Conservation (phyloP, 1,139 yeast species). For the Yamadazyma taylorii region DNA sequence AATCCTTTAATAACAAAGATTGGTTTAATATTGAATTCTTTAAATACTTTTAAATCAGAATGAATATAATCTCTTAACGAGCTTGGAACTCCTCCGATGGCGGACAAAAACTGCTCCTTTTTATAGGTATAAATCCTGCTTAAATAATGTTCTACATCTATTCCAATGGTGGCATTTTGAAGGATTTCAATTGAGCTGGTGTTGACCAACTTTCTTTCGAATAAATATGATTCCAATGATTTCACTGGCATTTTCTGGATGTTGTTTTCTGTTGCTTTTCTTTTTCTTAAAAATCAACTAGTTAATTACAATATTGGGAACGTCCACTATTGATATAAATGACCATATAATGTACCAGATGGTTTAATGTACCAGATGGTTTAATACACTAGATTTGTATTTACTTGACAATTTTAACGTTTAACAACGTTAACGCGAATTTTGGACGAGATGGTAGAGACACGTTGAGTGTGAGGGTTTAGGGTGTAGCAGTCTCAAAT, state of each 20-base stretch:
- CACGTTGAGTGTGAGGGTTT: not conserved
- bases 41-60: slow-evolving; percentile 61
- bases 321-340: too few relatives aligned
- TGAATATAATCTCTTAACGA: slow-evolving; percentile 59
- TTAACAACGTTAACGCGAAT: not conserved
- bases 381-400: not conserved
- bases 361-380: too few relatives aligned
- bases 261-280: too few relatives aligned
- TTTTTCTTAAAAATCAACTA: not conserved
- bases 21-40: slow-evolving; percentile 66
- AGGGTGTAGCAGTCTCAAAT: too few relatives aligned
- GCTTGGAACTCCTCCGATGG: slow-evolving; percentile 81
- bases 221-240: slow-evolving; percentile 68
- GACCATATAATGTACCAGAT: too few relatives aligned
- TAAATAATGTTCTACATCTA: slow-evolving; percentile 80
- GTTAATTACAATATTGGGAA: too few relatives aligned
- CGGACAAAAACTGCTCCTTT: slow-evolving; percentile 72
- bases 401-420: not conserved
- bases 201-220: slow-evolving; percentile 66
- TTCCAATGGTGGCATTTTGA: slow-evolving; percentile 72
- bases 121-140: slow-evolving; percentile 61
- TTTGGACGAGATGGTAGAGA: not conserved
- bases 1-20: slow-evolving; percentile 72
- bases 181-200: slow-evolving; percentile 65
- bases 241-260: slow-evolving; percentile 55